Evolutionary conservation across 2,329 filamentous ascomycete species (phyloP).

Genomic region (Colletotrichum theobromicola): DNA sequence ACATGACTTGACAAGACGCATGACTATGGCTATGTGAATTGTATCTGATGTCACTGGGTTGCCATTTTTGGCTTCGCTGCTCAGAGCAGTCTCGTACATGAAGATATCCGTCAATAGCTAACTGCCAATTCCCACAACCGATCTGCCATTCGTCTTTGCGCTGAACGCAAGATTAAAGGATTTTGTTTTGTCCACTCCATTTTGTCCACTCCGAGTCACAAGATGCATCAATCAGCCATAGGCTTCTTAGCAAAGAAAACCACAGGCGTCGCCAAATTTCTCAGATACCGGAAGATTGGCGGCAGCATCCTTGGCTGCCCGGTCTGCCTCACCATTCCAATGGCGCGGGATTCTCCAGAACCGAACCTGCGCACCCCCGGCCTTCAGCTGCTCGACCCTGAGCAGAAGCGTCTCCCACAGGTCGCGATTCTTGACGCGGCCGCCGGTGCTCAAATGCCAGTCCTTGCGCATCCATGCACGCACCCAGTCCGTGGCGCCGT

Average conservation of each 20-base stretch:
- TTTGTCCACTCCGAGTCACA: neutral
- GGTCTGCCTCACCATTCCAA: constrained; percentile 47
- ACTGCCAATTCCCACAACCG: neutral
- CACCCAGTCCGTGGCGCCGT: constrained; percentile 48
- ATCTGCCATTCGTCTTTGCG: neutral
- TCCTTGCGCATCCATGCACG: constrained; percentile 46
- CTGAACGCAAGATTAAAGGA: neutral
- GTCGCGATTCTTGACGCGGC: constrained; percentile 53
- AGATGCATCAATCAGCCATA: neutral
- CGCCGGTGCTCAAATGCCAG: constrained; percentile 44
- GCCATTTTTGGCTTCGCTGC: neutral
- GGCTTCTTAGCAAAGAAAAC: neutral
- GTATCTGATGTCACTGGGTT: neutral
- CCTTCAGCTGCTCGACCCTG: constrained; percentile 35
- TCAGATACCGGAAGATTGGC: neutral
- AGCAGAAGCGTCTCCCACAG: constrained; percentile 55
- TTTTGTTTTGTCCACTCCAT: neutral
- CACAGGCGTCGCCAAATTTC: neutral
- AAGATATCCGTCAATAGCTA: neutral
- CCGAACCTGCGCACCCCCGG: neutral
- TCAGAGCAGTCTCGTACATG: neutral
- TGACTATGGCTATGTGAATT: neutral
- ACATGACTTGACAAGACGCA: neutral
- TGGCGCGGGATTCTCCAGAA: constrained; percentile 54
- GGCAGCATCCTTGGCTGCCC: constrained; percentile 38